Base-by-base conservation (phyloP, 345 rosid species). In the Carallia brachiata region DNA sequence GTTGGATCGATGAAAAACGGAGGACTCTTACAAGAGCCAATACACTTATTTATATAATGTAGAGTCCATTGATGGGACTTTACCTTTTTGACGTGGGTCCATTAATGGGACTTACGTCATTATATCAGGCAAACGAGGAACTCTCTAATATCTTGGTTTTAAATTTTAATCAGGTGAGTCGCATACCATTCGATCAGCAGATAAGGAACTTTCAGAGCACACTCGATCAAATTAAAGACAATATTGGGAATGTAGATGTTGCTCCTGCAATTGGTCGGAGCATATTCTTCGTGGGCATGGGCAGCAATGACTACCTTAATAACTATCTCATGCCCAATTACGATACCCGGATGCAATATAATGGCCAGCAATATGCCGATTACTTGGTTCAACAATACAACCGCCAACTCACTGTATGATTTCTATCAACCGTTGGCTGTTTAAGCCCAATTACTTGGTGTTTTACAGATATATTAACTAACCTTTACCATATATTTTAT, bases 291-390 rank as follows among this genome's bases (percentile, higher is more conserved):
- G 83, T 92, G 0, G 98, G 99, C 60, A 92, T 95, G 98, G 97
- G 98, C 58, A 95, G 98, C 82, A 95, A 95, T 73, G 99, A 95
- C 81, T 95, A 95, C 74, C 88, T 92, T 63, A 89, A 95, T 79
- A 95, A 90, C 69, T 95, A 90, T 73, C 92, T 95, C 68, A 92
- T 92, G 99, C 98, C 99, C n/a, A 95, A 92, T 78, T 95, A 85
- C 66, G 84, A 83, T 10, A 92, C 99, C 6, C 62, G 78, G 44
- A 90, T 78, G 61, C 92, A 88, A 57, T 95, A 81, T 74, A 84
- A 90, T 62, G 88, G 77, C 4, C 92, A 77, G 19, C 98, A 92
- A 66, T 95, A 57, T 63, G 96, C 97, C 2, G 83, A 86, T 72
- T 88, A 85, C 32, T 81, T 95, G 78, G 93, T 82, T 71, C 86